These are phyloP conservation scores for Neonectria magnoliae DNA, from an alignment of 2,329 filamentous ascomycete genomes.

Conservation along the genomic window DNA sequence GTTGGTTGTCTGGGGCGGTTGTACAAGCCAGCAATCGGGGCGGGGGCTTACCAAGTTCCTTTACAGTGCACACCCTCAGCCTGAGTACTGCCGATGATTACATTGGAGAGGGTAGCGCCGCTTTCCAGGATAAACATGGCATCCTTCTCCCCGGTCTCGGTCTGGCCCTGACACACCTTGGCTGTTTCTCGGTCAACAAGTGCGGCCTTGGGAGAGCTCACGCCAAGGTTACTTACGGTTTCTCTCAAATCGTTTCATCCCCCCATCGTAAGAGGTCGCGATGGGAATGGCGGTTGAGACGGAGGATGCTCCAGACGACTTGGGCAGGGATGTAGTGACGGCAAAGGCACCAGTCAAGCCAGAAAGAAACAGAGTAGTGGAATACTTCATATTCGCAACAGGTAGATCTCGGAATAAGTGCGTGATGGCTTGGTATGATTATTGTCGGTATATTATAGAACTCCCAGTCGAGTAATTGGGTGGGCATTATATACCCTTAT, in stretches of 20 bases:
- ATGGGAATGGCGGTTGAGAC: conserved; percentile 9
- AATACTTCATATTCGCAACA: too few relatives aligned
- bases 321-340: conserved; percentile 14
- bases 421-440: too few relatives aligned
- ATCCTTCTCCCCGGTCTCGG: conserved; percentile 40
- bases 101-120: conserved; percentile 62
- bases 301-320: conserved; percentile 13
- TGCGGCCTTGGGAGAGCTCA: conserved; percentile 6
- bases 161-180: conserved; percentile 41
- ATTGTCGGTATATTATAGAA: too few relatives aligned
- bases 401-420: too few relatives aligned
- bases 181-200: conserved; percentile 13
- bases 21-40: not conserved
- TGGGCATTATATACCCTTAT: too few relatives aligned
- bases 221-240: conserved; percentile 6
- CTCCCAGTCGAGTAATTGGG: too few relatives aligned
- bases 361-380: too few relatives aligned
- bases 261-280: conserved; percentile 9
- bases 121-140: conserved; percentile 63
- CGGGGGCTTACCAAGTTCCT: conserved; percentile 49
- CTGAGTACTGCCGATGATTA: conserved; percentile 62
- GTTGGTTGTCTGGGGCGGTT: not conserved
- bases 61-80: conserved; percentile 62
- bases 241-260: conserved; percentile 18
- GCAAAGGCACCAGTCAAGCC: too few relatives aligned